These are phyloP conservation scores for Excoecaria cochinchinensis DNA, from an alignment of 345 rosid species.

Conservation along the genomic window DNA sequence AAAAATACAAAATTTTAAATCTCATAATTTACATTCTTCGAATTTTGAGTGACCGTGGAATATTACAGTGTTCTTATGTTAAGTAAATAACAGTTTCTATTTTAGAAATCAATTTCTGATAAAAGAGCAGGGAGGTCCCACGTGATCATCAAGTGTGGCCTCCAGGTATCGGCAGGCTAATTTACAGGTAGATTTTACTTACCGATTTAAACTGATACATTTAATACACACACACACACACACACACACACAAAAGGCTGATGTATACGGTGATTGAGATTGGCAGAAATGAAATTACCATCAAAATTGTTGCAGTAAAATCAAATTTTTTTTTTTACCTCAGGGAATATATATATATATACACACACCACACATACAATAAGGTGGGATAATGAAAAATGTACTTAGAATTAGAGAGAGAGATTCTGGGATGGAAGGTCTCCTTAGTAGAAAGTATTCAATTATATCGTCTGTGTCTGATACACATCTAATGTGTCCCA, in stretches of 20 bases:
- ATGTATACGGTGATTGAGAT: no score
- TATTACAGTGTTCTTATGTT: not conserved
- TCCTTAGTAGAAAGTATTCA: conserved; percentile 6
- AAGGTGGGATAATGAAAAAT: not conserved
- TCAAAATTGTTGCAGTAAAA: no score
- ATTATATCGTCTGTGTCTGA: conserved; percentile 1
- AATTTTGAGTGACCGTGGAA: not conserved
- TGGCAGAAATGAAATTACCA: no score
- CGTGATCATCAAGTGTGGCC: not conserved
- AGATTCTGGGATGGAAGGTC: conserved; percentile 2
- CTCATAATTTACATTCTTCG: not conserved
- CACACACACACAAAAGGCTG: no score
- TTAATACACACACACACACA: no score
- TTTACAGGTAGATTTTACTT: not conserved
- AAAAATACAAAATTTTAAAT: not conserved
- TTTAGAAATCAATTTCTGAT: not conserved
- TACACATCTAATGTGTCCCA: conserved; percentile 17
- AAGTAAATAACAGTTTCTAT: not conserved
- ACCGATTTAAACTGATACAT: no score
- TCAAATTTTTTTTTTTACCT: no score
- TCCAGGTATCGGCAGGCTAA: not conserved
- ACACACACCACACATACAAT: not conserved
- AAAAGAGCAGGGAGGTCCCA: not conserved
- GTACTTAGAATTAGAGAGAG: not conserved
- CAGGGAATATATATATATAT: not conserved